Base-by-base conservation (phyloP, 176 grass and related monocot genomes). In the Eremochloa ophiuroides region DNA sequence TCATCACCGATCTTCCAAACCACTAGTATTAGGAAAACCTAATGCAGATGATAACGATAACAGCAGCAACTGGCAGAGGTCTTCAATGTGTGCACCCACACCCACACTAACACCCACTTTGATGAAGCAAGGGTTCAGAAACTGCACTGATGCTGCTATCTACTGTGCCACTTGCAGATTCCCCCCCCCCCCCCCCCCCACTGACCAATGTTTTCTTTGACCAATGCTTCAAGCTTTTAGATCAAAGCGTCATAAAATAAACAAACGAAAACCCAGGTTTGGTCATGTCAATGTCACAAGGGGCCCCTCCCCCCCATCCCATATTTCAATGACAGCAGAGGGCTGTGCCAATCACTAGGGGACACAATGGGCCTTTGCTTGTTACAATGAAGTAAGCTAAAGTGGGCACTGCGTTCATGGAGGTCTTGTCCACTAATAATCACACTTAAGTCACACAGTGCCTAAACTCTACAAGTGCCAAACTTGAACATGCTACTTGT, bases 221-320 rank as follows among this genome's bases (percentile, higher is more conserved):
- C 88, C 88, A 86, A 78, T 60, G 39, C 79, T 20, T 33, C 73
- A 77, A 86, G 46, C 65, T 58, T 81, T 73, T 39, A 37, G 20
- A 59, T 55, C n/a, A 62, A 40, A 40, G n/a, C 46, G 34, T 25
- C n/a, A 55, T 28, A 74, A 7, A 80, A 41, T 41, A 60, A 82
- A 68, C 43, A 73, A 48, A 55, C 68, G 48, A 62, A 82, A 82
- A 29, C 83, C 25, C 69, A 90, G 66, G 88, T 86, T 90, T 76
- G 80, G 85, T 91, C 89, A 84, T 87, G 85, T 91, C 85, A 91
- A 80, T 78, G 62, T 86, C 85, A 34, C 48, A 34, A 27, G 4
- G 47, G 80, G 13, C 37, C 80, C 67, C 69, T 78, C 38, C 28
- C 31, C 27, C 76, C 31, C 37, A 65, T 47, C 41, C 68, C 71